Evolutionary conservation across 192 early-diverging fungal species (phyloP).

Genomic region (Backusella tuberculispora): DNA sequence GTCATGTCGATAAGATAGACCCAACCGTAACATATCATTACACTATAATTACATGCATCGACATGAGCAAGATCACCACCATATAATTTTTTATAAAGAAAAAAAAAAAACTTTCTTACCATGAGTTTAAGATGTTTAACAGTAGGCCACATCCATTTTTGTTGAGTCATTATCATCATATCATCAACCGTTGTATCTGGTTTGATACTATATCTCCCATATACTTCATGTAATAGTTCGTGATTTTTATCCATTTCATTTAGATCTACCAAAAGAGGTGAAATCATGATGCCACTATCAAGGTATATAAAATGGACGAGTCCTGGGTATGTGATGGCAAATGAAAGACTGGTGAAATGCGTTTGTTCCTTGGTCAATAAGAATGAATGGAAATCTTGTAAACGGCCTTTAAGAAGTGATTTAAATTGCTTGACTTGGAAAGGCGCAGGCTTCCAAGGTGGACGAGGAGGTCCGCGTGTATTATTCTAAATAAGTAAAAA

Average conservation of each 20-base stretch:
- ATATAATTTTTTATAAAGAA: background rate
- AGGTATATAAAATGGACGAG: conserved; percentile 40
- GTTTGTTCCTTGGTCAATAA: conserved; percentile 36
- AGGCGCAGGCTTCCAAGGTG: conserved; percentile 12
- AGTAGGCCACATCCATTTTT: conserved; percentile 20
- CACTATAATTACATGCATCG: background rate
- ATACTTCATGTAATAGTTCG: conserved; percentile 25
- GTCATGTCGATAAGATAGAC: conserved; percentile 12
- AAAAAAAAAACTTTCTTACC: background rate
- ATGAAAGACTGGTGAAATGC: conserved; percentile 39
- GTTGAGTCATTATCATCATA: background rate
- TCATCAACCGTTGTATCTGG: background rate
- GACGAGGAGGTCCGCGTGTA: background rate
- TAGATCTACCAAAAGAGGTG: conserved; percentile 33
- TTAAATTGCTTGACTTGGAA: conserved; percentile 25
- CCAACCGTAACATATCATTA: background rate
- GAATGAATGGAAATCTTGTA: conserved; percentile 34
- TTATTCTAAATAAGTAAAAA: background rate
- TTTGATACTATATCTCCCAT: conserved; percentile 3
- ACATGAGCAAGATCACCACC: background rate
- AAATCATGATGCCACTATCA: conserved; percentile 27
- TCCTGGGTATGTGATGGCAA: conserved; percentile 33
- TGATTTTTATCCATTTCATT: conserved; percentile 28
- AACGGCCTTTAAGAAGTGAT: background rate
- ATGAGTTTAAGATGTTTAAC: conserved; percentile 1